Base-by-base conservation (phyloP, 805 yeast species). In the Lipomyces yamadae region DNA sequence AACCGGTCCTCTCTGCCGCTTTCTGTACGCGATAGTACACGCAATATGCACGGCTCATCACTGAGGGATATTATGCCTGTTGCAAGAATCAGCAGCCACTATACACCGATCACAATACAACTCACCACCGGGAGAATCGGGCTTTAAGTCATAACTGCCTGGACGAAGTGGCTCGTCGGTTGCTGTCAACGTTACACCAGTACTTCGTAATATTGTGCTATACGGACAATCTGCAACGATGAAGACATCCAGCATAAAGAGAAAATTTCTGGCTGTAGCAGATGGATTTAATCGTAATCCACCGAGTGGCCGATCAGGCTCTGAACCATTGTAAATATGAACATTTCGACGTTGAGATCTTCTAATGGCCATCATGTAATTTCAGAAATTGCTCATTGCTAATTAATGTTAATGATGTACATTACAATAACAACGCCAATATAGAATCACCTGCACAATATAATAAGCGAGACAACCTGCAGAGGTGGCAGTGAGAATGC, bases 121-220 rank as follows among this genome's bases (percentile, higher is more conserved):
- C 52, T 45, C 52, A 45, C 52, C 52, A 8, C 4, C 52, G 11
- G 52, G 52, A 45, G 52, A 45, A 45, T 45, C 52, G 4, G 52
- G 8, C 52, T 45, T 45, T 8, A 45, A 45, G 52, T 45, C 52
- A 45, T 45, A 45, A 8, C 11, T 6, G 4, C 52, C 52, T 4
- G 52, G 52, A n/a, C 52, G n/a, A 18, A 45, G 52, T 4, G 52
- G 52, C 52, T 45, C 52, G 52, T 45, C 52, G 52, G 52, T 45
- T 4, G 52, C 11, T 45, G 52, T 45, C 52, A 45, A 45, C 5
- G 52, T 18, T 45, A 45, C 52, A 4, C 29, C 52, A 4, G 52
- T 4, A 45, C 52, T 15, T 45, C 52, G 52, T 18, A 45, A 45
- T 45, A 15, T 45, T 45, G 11, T 15, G 52, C 52, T 45, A 45